phyloP scores from a whole-genome alignment of 495 filamentous ascomycete species.

The Hypoxylon intermedium region DNA sequence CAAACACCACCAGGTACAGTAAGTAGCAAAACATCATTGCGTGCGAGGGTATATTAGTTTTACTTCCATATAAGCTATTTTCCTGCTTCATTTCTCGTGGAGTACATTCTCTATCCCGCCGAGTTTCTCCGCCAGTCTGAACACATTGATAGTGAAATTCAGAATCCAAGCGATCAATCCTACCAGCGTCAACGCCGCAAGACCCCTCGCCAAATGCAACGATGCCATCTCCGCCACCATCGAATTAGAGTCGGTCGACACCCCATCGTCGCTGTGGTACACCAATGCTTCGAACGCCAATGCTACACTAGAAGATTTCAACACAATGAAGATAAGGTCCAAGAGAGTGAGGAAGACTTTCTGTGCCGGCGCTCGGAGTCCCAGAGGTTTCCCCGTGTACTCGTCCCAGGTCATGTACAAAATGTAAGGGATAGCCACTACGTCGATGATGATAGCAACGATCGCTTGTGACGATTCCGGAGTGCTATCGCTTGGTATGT shows the following conservation, averaged over 20 bases:
- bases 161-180: constrained; percentile 87
- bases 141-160: constrained; percentile 87
- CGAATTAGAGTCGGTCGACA: constrained; percentile 7
- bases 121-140: constrained; percentile 81
- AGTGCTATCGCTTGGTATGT: constrained; percentile 46
- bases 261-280: constrained; percentile 61
- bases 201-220: constrained; percentile 73
- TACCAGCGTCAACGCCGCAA: constrained; percentile 81
- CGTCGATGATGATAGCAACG: constrained; percentile 91
- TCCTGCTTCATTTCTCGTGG: constrained; percentile 38
- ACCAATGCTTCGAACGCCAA: constrained; percentile 85
- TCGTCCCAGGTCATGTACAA: constrained; percentile 96
- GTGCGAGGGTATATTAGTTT: constrained; percentile 25
- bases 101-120: constrained; percentile 58
- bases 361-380: constrained; percentile 78
- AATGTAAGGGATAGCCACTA: constrained; percentile 85
- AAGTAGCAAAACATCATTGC: background rate
- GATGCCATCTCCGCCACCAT: constrained; percentile 51
- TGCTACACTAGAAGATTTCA: constrained; percentile 89
- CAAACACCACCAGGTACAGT: background rate
- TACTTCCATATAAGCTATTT: constrained; percentile 7
- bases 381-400: constrained; percentile 91
- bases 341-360: constrained; percentile 89
- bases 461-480: constrained; percentile 74
- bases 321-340: constrained; percentile 95